Base-by-base conservation (phyloP, 2,329 filamentous ascomycete genomes). In the Fusarium xyrophilum region DNA sequence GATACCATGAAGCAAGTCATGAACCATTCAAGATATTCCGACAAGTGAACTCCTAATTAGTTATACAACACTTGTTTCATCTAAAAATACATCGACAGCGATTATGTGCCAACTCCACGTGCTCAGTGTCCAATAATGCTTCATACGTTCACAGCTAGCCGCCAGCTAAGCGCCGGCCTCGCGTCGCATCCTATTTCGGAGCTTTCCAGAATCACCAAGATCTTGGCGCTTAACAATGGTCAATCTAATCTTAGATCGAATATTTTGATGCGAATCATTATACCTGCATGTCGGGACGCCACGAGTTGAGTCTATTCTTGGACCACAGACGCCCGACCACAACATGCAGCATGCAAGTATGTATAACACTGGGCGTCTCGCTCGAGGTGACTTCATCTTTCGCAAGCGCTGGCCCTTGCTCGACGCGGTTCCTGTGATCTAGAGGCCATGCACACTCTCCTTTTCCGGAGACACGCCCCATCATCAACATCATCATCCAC, bases 121-220 rank as follows among this genome's bases (percentile, higher is more conserved):
- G 40, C 21, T 35, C 30, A 33, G 33, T 55, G 25, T 60, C 67
- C 60, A 72, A 71, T 69, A 35, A 58, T 56, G 47, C 32, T 63
- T 48, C 61, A 27, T 33, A 28, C 21, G 17, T 27, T 32, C 44
- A 51, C 30, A 21, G 32, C 42, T 74, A 74, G 62, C 72, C 72
- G 72, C 72, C 63, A 40, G 55, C 69, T 74, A 74, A 74, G 70
- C 72, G 72, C 72, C 67, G 43, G 33, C 60, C 54, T 32, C 63
- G 50, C 56, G 72, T 58, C 40, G 62, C 43, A 58, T 59, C 30
- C 40, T 60, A 62, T 65, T 54, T 59, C 40, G 51, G 52, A 62
- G 57, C 51, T 56, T 65, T 70, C 59, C 56, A 65, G 59, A 66
- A 72, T 39, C 25, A 46, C 50, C 65, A 56, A 53, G 50, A 63